Evolutionary conservation across 805 yeast species (phyloP).

Genomic region (Starmerella khaoyaiensis): DNA sequence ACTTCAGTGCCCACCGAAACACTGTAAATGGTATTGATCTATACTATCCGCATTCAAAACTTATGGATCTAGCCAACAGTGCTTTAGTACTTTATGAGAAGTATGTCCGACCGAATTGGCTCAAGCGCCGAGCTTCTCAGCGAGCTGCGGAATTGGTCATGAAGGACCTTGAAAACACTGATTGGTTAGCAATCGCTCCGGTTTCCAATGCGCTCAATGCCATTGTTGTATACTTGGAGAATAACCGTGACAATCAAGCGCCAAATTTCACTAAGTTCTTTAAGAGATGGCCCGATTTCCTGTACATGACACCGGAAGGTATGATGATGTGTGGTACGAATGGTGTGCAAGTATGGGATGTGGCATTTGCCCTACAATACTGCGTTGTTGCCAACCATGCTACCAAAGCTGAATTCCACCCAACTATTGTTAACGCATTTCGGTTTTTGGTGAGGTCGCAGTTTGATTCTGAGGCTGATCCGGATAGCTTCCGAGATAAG

Average conservation of each 20-base stretch:
- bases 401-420: constrained; percentile 49
- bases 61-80: constrained; percentile 51
- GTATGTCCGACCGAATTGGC: constrained; percentile 63
- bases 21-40: constrained; percentile 83
- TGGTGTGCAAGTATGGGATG: constrained; percentile 97
- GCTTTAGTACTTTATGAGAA: constrained; percentile 53
- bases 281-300: constrained; percentile 55
- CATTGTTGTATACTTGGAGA: constrained; percentile 53
- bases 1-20: constrained; percentile 61
- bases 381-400: constrained; percentile 68
- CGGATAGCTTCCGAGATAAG: constrained; percentile 69
- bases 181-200: constrained; percentile 80
- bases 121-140: constrained; percentile 39
- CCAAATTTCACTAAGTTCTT: constrained; percentile 42
- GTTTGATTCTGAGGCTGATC: constrained; percentile 64
- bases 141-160: constrained; percentile 49
- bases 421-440: constrained; percentile 51
- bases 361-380: constrained; percentile 80
- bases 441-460: constrained; percentile 69
- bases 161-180: constrained; percentile 69
- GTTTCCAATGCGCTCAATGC: constrained; percentile 77
- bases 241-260: constrained; percentile 49
- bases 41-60: constrained; percentile 77
- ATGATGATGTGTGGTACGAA: constrained; percentile 92
- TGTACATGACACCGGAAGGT: constrained; percentile 82